Evolutionary conservation across 306 rosid species (phyloP), one percentile per base, ranked within the genome.

Genomic region (Vigna nakashimae): DNA sequence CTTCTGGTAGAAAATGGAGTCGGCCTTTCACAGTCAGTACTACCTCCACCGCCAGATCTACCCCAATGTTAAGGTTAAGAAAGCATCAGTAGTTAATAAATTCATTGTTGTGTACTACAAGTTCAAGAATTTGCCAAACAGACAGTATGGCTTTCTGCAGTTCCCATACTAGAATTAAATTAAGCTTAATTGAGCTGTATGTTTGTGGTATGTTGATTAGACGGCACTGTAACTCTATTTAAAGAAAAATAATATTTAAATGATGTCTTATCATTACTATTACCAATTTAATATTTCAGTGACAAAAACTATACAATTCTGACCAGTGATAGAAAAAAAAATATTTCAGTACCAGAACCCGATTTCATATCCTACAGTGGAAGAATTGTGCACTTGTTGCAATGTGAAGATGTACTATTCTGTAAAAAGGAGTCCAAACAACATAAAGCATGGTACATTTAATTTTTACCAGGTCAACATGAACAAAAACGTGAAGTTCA

Each of bases 21-120:
- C 65, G 98, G 97, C 42, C 87, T 80, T 43, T 73, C 63, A 57
- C 89, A 91, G 67, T 83, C 99, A 49, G 97, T 95, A 46, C 79
- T 92, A 74, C 97, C 99, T 53, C 99, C 99, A n/a, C 98, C 98
- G 2, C 83, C 89, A n/a, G 98, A 95, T 84, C 92, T 95, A 2
- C 98, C 98, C 2, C 89, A 28, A 68, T 95, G 98, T 73, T 94
- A 81, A 83, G 66, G 80, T 46, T 49, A 68, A 77, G 40, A 77
- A 50, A 81, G 53, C 62, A 34, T 14, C 69, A 76, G 62, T 64
- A 78, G 52, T 65, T 65, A 56, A 48, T 82, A 73, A 75, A 74
- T 63, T 78, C 16, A 50, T 59, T 53, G 65, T 74, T 57, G 26
- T 12, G 71, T 66, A 38, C 73, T 71, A 58, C 8, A 59, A 71